phyloP scores from a whole-genome alignment of 1,139 yeast genomes.

The Protomyces pachydermus region DNA sequence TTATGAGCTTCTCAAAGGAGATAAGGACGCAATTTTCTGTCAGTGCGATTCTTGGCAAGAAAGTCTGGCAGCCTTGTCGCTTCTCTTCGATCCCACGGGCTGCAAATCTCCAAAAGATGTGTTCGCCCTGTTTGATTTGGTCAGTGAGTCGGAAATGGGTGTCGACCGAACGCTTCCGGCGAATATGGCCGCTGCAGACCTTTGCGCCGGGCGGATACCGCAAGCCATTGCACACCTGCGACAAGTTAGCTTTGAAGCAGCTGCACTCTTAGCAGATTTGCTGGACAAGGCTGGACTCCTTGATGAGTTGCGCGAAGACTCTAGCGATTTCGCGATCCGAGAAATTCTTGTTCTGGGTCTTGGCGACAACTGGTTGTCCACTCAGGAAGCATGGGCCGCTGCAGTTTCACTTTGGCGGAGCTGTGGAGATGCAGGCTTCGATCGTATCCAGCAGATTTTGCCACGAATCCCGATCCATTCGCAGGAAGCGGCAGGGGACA shows the following conservation, averaged over 20 bases:
- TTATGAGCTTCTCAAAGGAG: slow-evolving; percentile 45
- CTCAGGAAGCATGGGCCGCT: slow-evolving; percentile 14
- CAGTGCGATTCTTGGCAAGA: slow-evolving; percentile 67
- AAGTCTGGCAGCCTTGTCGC: slow-evolving; percentile 54
- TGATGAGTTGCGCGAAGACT: slow-evolving; percentile 43
- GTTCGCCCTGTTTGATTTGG: slow-evolving; percentile 34
- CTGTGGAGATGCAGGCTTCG: slow-evolving; percentile 25
- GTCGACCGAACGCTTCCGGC: slow-evolving; percentile 45
- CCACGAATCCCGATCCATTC: slow-evolving; percentile 4
- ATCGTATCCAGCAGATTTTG: slow-evolving; percentile 19
- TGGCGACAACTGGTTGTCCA: slow-evolving; percentile 13
- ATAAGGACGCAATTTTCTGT: slow-evolving; percentile 50
- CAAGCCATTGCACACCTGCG: slow-evolving; percentile 50
- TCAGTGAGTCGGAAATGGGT: slow-evolving; percentile 39
- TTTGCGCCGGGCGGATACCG: slow-evolving; percentile 53
- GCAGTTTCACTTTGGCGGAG: slow-evolving; percentile 25
- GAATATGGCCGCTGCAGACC: slow-evolving; percentile 58
- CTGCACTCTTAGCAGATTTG: slow-evolving; percentile 60
- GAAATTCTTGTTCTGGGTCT: slow-evolving; percentile 17
- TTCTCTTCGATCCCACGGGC: slow-evolving; percentile 57
- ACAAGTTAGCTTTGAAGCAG: slow-evolving; percentile 57
- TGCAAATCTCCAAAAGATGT: slow-evolving; percentile 45
- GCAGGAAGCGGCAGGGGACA: slow-evolving; percentile 4
- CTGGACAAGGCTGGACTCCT: slow-evolving; percentile 47
- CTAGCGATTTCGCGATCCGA: slow-evolving; percentile 3